phyloP scores from a whole-genome alignment of 768 basidiomycete species.

The Austroboletus eburneus region DNA sequence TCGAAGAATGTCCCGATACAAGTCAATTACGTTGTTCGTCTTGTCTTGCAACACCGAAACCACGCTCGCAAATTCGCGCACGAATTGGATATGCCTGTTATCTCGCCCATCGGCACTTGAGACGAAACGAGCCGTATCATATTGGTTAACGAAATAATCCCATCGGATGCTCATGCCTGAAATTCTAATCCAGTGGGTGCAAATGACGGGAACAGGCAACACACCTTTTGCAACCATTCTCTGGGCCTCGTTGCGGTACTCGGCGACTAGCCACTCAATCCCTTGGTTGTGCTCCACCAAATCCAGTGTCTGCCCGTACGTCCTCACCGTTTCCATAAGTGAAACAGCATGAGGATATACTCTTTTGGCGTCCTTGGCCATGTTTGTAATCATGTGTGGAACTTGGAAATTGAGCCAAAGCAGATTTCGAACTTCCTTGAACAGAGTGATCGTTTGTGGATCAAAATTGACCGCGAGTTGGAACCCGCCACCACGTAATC shows the following conservation, averaged over 20 bases:
- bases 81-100: conserved; percentile 88
- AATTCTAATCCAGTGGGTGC: not conserved
- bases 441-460: conserved; percentile 95
- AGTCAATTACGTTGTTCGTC: conserved; percentile 88
- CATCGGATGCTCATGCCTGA: conserved; percentile 92
- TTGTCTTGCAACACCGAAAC: conserved; percentile 96
- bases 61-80: conserved; percentile 91
- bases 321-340: conserved; percentile 98
- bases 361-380: conserved; percentile 98
- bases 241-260: conserved; percentile 90
- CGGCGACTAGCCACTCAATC: conserved; percentile 92
- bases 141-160: conserved; percentile 96
- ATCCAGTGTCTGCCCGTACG: conserved; percentile 93
- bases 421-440: conserved; percentile 96
- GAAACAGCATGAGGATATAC: conserved; percentile 98
- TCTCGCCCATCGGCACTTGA: conserved; percentile 72
- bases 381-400: conserved; percentile 89
- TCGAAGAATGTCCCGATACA: conserved; percentile 80
- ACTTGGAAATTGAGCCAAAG: conserved; percentile 96
- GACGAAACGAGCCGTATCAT: conserved; percentile 76
- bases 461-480: conserved; percentile 97
- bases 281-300: conserved; percentile 86
- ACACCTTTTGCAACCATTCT: conserved; percentile 87
- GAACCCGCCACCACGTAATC: conserved; percentile 66
- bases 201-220: conserved; percentile 16